Evolutionary conservation across 2,329 filamentous ascomycete genomes (phyloP), one percentile per base, ranked within the genome.

Genomic region (Talaromyces sp.): DNA sequence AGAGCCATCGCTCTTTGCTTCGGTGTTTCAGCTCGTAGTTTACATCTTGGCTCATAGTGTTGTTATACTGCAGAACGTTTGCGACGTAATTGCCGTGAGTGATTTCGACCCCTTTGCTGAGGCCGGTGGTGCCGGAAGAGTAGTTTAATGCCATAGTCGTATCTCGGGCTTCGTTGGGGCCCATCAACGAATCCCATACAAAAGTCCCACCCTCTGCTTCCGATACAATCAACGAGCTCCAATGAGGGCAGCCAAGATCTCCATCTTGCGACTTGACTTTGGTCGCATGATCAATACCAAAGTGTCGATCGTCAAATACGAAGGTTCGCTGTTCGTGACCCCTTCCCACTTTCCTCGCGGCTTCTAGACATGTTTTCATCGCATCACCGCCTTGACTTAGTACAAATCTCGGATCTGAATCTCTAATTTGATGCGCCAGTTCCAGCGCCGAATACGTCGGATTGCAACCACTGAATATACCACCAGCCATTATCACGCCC

Each of bases 41-140:
- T 0, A 81, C 78, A n/a, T 82, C 72, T 25, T 82, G 72, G 11
- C 76, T 67, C 2, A 72, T 68, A 23, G 85, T 73, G 66, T 80
- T 77, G n/a, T 82, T 79, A 16, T 86, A 83, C 64, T 89, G 86
- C 14, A 79, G 69, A 67, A 86, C 83, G 71, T 93, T 93, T 65
- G 90, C 83, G 48, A 92, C 84, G 69, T 91, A 90, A 67, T 91
- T 89, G 64, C 81, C 79, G 75, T 96, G 91, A n/a, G 87, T 86
- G 66, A 95, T 89, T 75, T 90, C 86, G 14, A 95, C 91, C 11
- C 92, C 92, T 73, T 96, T 96, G 9, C 91, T 90, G 3, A 92
- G 82, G 6, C 92, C 91, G 0, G 92, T 96, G 1, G 89, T 93
- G 11, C 91, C 79, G 57, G 73, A 75, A 66, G 86, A 90, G 76